Percentiles rank a stretch among this genome's conserved stretches.
phyloP scores from a whole-genome alignment of 208 protist species.

The Trypanosomatidae sp. region DNA sequence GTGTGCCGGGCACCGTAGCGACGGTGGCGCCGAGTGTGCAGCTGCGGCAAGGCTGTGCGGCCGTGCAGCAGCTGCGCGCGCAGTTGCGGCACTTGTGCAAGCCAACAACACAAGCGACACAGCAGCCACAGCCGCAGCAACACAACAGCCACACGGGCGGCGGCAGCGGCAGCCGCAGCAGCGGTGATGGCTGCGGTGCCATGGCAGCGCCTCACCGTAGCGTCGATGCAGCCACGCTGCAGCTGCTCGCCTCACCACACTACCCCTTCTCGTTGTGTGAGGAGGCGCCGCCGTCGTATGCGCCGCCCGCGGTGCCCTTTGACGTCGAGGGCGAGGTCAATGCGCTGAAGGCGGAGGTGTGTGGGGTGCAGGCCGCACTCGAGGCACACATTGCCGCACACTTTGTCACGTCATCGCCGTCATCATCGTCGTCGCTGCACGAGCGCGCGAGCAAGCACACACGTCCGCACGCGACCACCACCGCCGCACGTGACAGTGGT shows the following conservation, averaged over 20 bases:
- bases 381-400: slow-evolving; percentile 14
- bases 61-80: too few species aligned
- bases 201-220: slow-evolving; percentile 16
- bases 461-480: not conserved
- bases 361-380: slow-evolving; percentile 40
- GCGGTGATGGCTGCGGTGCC: not conserved
- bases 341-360: slow-evolving; percentile 26
- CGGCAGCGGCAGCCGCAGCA: not conserved
- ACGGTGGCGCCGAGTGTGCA: too few species aligned
- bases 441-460: too few species aligned
- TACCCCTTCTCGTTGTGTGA: slow-evolving; percentile 77
- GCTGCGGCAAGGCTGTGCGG: too few species aligned
- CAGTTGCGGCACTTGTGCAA: too few species aligned
- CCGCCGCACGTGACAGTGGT: not conserved
- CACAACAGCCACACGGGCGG: not conserved
- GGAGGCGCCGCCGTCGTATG: slow-evolving; percentile 60
- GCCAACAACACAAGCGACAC: too few species aligned
- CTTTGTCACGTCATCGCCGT: too few species aligned
- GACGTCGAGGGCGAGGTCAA: slow-evolving; percentile 48
- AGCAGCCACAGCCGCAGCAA: not conserved
- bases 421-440: too few species aligned
- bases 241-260: slow-evolving; percentile 48
- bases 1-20: too few species aligned
- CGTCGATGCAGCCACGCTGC: slow-evolving; percentile 44
- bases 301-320: slow-evolving; percentile 61